Evolutionary conservation across 805 yeast genomes (phyloP).

Genomic region (Pichia insulana): DNA sequence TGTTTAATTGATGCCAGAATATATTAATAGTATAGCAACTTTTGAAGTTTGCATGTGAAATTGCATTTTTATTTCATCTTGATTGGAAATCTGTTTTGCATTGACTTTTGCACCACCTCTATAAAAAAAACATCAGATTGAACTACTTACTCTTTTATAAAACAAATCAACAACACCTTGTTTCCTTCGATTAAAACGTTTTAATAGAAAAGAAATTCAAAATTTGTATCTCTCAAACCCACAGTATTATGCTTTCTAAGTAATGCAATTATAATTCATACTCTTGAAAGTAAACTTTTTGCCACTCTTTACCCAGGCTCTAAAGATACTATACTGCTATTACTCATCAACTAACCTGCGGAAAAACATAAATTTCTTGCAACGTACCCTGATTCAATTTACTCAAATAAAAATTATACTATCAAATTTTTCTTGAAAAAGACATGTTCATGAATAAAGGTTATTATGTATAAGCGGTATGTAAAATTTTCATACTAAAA

Average conservation of each 20-base stretch:
- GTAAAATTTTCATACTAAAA: no score
- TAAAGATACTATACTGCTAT: no score
- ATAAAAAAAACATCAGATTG: no score
- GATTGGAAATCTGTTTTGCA: conserved; percentile 50
- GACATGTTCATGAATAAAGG: conserved; percentile 30
- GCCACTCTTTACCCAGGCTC: conserved; percentile 58
- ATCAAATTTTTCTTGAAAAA: conserved; percentile 46
- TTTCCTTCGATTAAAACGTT: no score
- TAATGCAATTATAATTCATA: conserved; percentile 40
- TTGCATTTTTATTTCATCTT: conserved; percentile 57
- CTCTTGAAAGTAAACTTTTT: conserved; percentile 67
- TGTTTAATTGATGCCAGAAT: conserved; percentile 84
- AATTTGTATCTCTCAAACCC: no score
- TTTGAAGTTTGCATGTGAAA: conserved; percentile 25
- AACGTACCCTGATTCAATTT: no score
- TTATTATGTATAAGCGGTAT: conserved; percentile 71
- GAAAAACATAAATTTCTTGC: conserved; percentile 46
- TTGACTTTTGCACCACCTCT: conserved; percentile 59
- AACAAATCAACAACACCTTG: no score
- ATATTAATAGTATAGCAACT: conserved; percentile 39
- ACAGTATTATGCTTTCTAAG: no score
- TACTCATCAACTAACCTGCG: conserved; percentile 38
- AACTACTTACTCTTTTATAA: no score
- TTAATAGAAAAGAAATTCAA: no score
- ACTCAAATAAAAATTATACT: conserved; percentile 45